Evolutionary conservation across 1,284 basidiomycete species (phyloP).

Genomic region (Wolfiporia cocos): DNA sequence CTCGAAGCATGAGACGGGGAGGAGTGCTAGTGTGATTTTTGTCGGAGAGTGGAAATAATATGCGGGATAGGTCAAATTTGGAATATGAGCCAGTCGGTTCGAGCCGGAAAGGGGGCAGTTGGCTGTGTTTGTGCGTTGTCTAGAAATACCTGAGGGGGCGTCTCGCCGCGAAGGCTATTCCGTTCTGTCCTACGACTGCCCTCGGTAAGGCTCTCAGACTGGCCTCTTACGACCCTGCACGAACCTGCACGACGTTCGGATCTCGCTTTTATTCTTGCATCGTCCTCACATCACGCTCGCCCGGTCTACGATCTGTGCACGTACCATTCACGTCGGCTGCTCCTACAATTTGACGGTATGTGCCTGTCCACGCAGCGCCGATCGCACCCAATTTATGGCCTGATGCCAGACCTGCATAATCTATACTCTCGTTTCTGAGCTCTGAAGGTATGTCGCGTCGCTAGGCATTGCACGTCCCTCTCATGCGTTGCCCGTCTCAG

Average conservation of each 20-base stretch:
- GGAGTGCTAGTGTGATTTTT: background rate
- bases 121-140: slow-evolving; percentile 18
- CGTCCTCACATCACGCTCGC: slow-evolving; percentile 15
- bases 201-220: slow-evolving; percentile 22
- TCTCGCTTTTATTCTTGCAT: slow-evolving; percentile 30
- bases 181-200: slow-evolving; percentile 27
- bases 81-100: background rate
- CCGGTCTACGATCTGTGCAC: slow-evolving; percentile 10
- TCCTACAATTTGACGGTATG: slow-evolving; percentile 26
- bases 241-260: slow-evolving; percentile 56
- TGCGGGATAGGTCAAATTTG: slow-evolving; percentile 1
- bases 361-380: slow-evolving; percentile 6
- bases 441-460: slow-evolving; percentile 10
- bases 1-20: background rate
- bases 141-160: slow-evolving; percentile 22
- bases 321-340: slow-evolving; percentile 15
- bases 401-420: slow-evolving; percentile 17
- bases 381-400: slow-evolving; percentile 8
- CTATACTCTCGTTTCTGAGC: slow-evolving; percentile 20
- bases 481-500: slow-evolving; percentile 21
- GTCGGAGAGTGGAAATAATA: background rate
- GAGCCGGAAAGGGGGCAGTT: slow-evolving; percentile 14
- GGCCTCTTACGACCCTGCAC: slow-evolving; percentile 61
- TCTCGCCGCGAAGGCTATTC: slow-evolving; percentile 21
- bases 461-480: background rate